Evolutionary conservation across 345 rosid genomes (phyloP).

Genomic region (Clausena lansium): DNA sequence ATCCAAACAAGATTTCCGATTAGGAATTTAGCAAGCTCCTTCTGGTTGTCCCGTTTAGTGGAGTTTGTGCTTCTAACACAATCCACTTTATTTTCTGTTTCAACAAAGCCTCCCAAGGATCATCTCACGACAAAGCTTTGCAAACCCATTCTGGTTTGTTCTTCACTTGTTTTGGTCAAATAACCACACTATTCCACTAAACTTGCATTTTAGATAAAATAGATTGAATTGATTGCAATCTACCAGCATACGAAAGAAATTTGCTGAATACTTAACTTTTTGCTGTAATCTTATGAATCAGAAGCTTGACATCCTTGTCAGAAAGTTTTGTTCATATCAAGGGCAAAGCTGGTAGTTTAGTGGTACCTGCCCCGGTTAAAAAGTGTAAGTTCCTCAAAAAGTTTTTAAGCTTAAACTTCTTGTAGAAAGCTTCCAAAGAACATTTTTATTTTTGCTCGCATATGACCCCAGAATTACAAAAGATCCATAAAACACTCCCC

Average conservation of each 20-base stretch:
- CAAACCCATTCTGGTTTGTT: neutral
- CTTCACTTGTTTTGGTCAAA: neutral
- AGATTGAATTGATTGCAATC: neutral
- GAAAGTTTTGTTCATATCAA: neutral
- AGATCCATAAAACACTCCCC: neutral
- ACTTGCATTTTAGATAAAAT: neutral
- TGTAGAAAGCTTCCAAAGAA: neutral
- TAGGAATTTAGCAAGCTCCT: neutral
- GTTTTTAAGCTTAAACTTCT: neutral
- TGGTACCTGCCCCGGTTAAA: neutral
- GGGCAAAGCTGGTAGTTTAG: neutral
- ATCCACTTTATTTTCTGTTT: neutral
- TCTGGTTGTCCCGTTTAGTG: neutral
- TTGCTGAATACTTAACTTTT: neutral
- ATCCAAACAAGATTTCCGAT: neutral
- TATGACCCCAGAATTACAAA: neutral
- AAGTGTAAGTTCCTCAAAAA: neutral
- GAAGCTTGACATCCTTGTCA: neutral
- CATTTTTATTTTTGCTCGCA: neutral
- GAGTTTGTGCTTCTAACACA: neutral
- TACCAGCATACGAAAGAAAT: neutral
- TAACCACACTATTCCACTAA: neutral
- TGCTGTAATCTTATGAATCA: neutral
- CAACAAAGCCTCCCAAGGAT: neutral
- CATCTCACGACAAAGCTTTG: neutral